A percentile compares a stretch with the other conserved stretches of the same genome.
These are phyloP conservation scores for Epichloe baconii DNA, from an alignment of 2,329 filamentous ascomycete genomes.

Conservation along the genomic window DNA sequence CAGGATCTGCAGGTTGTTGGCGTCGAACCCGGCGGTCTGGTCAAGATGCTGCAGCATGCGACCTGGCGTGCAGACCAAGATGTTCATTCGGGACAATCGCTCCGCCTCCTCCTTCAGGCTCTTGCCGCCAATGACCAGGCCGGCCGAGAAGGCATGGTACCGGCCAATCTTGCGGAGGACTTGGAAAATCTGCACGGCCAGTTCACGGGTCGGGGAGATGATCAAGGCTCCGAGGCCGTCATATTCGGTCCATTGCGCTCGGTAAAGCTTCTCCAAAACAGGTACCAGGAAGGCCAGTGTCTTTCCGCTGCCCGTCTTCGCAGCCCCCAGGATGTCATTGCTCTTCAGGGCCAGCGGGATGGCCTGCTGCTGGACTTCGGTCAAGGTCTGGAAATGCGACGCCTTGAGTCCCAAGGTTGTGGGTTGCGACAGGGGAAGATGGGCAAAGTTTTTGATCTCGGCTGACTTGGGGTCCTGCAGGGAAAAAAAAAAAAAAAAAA, in stretches of 20 bases:
- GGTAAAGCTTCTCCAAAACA: slow-evolving; percentile 83
- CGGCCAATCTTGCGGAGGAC: slow-evolving; percentile 82
- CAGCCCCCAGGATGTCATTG: slow-evolving; percentile 79
- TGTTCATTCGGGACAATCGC: slow-evolving; percentile 83
- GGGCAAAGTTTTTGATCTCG: slow-evolving; percentile 56
- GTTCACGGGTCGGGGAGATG: slow-evolving; percentile 84
- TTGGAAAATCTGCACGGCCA: slow-evolving; percentile 94
- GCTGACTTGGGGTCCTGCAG: slow-evolving; percentile 45
- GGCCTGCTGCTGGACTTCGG: slow-evolving; percentile 83
- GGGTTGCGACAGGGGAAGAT: slow-evolving; percentile 73
- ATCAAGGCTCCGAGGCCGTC: slow-evolving; percentile 90
- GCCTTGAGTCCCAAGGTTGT: slow-evolving; percentile 69
- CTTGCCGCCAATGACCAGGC: slow-evolving; percentile 88
- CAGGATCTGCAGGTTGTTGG: slow-evolving; percentile 81
- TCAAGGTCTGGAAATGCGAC: slow-evolving; percentile 80
- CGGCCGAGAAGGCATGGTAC: slow-evolving; percentile 82
- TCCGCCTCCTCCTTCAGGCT: slow-evolving; percentile 77
- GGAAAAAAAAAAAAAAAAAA: not conserved
- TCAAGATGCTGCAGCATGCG: slow-evolving; percentile 93
- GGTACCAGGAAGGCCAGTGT: slow-evolving; percentile 87
- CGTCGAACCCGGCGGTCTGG: slow-evolving; percentile 80
- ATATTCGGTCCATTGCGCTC: slow-evolving; percentile 75
- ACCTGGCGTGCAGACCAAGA: slow-evolving; percentile 87
- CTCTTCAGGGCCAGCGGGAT: slow-evolving; percentile 79
- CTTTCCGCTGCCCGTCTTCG: slow-evolving; percentile 92